Evolutionary conservation across 805 yeast species (phyloP), one percentile per base, ranked within the genome.

Genomic region (Metschnikowia matae): DNA sequence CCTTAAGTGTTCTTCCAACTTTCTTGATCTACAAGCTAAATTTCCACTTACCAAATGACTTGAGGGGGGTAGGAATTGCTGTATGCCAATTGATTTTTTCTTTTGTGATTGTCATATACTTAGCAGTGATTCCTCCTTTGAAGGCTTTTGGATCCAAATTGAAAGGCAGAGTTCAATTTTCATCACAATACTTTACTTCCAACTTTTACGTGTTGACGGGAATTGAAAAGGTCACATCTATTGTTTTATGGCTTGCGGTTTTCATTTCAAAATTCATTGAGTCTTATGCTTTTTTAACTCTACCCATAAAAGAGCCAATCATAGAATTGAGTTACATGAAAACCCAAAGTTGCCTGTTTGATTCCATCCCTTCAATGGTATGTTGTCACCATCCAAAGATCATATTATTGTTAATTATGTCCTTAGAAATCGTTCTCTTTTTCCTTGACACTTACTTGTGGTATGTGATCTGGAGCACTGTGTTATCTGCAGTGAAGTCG

Each of bases 241-340:
- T 78, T 62, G 84, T 86, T 0, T 66, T 88, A 51, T 86, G 95
- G 90, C 37, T 79, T 18, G 77, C 81, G 1, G 85, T 88, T 0
- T 86, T 87, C 56, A 55, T 75, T 6, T 82, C 87, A 2, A 88
- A 88, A 61, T 84, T 81, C 56, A 57, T 79, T 44, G 99, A 94
- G 77, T 94, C 99, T 40, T 95, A 94, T 73, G 88, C 77, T 81
- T 94, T 91, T 74, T 79, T 94, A 81, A 83, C 87, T 55, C 75
- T 89, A 65, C 87, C 97, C 6, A 67, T 94, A 55, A 85, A 94
- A 50, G 94, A 85, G 55, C 90, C 95, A 0, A 73, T 87, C 3
- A 69, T 91, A 48, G 92, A 85, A 54, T 70, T 88, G 44, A 77
- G 82, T 29, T 67, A 76, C 2, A 75, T 87, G 73, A 72, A 69